These are phyloP conservation scores for Fomitopsis palustris DNA, from an alignment of 1,284 basidiomycete species.

Conservation along the genomic window DNA sequence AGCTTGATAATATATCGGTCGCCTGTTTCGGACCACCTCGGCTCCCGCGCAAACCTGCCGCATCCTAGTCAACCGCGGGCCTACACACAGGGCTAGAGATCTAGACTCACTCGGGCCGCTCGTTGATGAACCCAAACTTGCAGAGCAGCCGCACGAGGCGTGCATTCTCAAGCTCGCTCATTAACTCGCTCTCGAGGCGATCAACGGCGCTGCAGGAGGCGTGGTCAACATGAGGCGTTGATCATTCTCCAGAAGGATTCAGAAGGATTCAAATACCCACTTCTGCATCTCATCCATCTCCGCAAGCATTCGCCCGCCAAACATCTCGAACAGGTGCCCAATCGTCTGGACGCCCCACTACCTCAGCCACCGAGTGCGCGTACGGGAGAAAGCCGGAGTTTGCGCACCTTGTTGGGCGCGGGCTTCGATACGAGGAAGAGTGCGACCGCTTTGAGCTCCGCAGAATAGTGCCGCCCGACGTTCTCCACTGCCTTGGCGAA, in stretches of 20 bases:
- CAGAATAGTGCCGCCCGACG: conserved; percentile 73
- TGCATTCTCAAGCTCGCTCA: conserved; percentile 95
- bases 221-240: neutral
- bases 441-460: conserved; percentile 80
- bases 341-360: conserved; percentile 50
- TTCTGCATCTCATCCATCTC: conserved; percentile 85
- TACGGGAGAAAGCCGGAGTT: neutral
- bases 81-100: too few species aligned
- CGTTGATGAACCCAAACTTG: conserved; percentile 98
- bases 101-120: conserved; percentile 84
- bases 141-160: conserved; percentile 88
- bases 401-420: conserved; percentile 53
- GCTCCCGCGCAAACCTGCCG: conserved; percentile 86
- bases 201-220: conserved; percentile 63
- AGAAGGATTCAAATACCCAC: conserved; percentile 39
- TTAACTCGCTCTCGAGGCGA: conserved; percentile 79
- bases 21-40: conserved; percentile 97
- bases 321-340: conserved; percentile 77
- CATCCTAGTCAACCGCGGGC: neutral
- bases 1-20: conserved; percentile 98
- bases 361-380: conserved; percentile 3
- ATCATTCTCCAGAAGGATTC: neutral
- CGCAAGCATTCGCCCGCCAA: conserved; percentile 69
- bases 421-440: conserved; percentile 78
- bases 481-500: conserved; percentile 77